Conservation (phyloP, 306 rosid genomes). For the Ormosia semicastrata region DNA sequence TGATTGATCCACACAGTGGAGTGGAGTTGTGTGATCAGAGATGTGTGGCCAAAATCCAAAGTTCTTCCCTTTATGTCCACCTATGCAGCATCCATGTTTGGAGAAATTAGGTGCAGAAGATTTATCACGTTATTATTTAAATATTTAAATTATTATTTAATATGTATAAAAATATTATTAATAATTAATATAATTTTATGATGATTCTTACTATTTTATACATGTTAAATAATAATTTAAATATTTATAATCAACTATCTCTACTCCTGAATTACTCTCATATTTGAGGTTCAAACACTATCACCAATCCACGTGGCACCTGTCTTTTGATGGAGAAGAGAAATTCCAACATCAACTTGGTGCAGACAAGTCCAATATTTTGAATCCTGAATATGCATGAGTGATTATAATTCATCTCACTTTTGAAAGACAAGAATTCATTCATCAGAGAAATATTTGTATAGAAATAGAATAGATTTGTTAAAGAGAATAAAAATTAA, state of each 20-base stretch:
- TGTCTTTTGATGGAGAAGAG: background rate
- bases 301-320: constrained; percentile 38
- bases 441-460: too few relatives aligned
- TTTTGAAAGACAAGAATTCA: background rate
- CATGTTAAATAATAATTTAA: too few relatives aligned
- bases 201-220: too few relatives aligned
- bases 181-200: too few relatives aligned
- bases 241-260: too few relatives aligned
- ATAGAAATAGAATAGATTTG: too few relatives aligned
- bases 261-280: too few relatives aligned
- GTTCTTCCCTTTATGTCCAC: constrained; percentile 20
- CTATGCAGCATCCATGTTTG: constrained; percentile 25
- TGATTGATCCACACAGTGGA: background rate
- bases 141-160: too few relatives aligned
- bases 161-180: too few relatives aligned
- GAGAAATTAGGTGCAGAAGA: too few relatives aligned
- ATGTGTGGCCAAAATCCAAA: constrained; percentile 41
- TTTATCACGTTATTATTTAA: too few relatives aligned
- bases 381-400: background rate
- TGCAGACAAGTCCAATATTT: background rate
- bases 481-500: too few relatives aligned
- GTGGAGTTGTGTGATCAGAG: constrained; percentile 39
- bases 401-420: background rate
- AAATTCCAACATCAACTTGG: background rate
- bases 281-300: constrained; percentile 1